These are phyloP conservation scores for Cornus florida DNA, from an alignment of 148 eudicot genomes.

Conservation along the genomic window DNA sequence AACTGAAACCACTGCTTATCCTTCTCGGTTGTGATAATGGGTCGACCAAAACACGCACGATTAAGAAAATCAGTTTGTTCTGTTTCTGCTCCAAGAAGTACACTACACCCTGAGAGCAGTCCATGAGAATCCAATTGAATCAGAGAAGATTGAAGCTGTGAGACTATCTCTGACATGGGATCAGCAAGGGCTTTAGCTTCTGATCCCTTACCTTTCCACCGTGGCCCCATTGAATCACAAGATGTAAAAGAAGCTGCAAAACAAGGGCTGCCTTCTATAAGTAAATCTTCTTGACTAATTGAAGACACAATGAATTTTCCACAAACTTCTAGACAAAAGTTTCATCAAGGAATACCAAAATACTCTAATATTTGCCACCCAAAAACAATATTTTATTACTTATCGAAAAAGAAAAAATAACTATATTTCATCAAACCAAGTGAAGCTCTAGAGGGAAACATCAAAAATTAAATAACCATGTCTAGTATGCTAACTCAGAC, in stretches of 20 bases:
- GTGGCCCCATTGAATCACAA: slow-evolving; percentile 34
- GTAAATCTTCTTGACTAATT: not conserved
- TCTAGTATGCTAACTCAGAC: too few relatives aligned
- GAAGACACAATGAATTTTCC: not conserved
- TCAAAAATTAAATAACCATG: not conserved
- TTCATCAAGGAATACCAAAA: not conserved
- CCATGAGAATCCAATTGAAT: slow-evolving; percentile 43
- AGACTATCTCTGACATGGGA: slow-evolving; percentile 56
- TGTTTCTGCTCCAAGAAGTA: slow-evolving; percentile 43
- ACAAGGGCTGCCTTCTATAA: not conserved
- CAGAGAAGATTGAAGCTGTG: slow-evolving; percentile 51
- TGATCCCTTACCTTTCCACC: slow-evolving; percentile 60
- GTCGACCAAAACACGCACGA: slow-evolving; percentile 68
- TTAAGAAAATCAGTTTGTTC: slow-evolving; percentile 57
- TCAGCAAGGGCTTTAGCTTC: slow-evolving; percentile 48
- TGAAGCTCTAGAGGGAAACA: not conserved
- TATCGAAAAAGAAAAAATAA: too few relatives aligned
- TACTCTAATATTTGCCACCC: not conserved
- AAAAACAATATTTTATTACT: too few relatives aligned
- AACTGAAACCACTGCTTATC: slow-evolving; percentile 68
- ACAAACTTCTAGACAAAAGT: not conserved
- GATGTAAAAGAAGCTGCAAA: not conserved
- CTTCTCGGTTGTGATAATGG: slow-evolving; percentile 46
- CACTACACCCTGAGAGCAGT: slow-evolving; percentile 48
- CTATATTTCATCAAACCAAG: not conserved